Evolutionary conservation across 1,139 yeast species (phyloP).

Genomic region (Taphrina confusa): DNA sequence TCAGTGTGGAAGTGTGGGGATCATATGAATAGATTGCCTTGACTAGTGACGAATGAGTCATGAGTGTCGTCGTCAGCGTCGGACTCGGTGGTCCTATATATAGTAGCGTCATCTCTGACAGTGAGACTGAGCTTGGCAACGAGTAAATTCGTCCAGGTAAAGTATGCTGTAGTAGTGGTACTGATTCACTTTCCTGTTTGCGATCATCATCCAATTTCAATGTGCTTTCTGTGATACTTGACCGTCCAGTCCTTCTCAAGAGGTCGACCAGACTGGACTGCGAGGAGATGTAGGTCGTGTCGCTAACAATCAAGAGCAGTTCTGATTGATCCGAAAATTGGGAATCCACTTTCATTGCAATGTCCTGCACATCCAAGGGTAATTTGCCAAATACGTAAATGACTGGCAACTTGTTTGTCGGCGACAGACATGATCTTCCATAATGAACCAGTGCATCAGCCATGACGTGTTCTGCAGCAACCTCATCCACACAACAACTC

Average conservation of each 20-base stretch:
- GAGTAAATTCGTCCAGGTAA: constrained; percentile 43
- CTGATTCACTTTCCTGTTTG: not conserved
- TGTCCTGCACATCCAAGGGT: constrained; percentile 36
- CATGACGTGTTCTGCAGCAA: constrained; percentile 88
- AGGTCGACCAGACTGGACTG: constrained; percentile 28
- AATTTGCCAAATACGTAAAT: constrained; percentile 40
- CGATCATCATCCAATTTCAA: constrained; percentile 37
- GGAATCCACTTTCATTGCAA: constrained; percentile 1
- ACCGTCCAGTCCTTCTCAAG: constrained; percentile 39
- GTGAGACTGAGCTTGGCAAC: constrained; percentile 20
- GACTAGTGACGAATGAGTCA: constrained; percentile 37
- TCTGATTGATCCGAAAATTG: constrained; percentile 6
- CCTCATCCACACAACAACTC: constrained; percentile 94
- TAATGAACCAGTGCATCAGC: constrained; percentile 88
- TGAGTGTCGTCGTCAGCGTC: constrained; percentile 53
- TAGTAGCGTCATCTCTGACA: constrained; percentile 56
- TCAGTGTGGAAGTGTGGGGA: constrained; percentile 19
- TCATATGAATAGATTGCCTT: constrained; percentile 28
- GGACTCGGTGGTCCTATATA: constrained; percentile 74
- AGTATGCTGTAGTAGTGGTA: constrained; percentile 34
- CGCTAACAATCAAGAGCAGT: constrained; percentile 16
- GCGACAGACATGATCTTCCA: constrained; percentile 91
- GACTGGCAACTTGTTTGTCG: constrained; percentile 47
- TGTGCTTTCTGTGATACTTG: constrained; percentile 40
- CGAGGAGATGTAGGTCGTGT: constrained; percentile 14